Base-by-base conservation (phyloP, 805 yeast species). In the Saccharomycopsis sp. region DNA sequence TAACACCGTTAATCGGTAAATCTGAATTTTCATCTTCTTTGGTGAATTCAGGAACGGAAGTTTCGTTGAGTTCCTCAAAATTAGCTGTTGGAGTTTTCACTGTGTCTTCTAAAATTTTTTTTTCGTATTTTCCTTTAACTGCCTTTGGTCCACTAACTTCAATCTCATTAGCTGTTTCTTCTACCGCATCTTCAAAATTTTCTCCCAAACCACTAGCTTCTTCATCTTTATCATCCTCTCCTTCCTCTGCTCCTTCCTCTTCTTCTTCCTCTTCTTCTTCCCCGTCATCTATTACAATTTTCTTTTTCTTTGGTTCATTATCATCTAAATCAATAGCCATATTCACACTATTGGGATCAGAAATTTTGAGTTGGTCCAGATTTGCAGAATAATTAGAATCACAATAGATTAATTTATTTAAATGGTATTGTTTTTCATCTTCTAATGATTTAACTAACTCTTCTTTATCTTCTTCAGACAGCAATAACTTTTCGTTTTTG, bases 211-310 rank as follows among this genome's bases (percentile, higher is more conserved):
- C 31, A 10, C 13, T n/a, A 5, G 8, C 31, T 10, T 10, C 31
- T 9, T 28, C 15, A 9, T 10, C 31, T 28, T 28, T n/a, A 10
- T 28, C 31, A 8, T 10, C 31, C 31, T 28, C 31, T 28, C 15
- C 31, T 8, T 6, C 25, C 6, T 31, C 5, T 3, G 12, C 34
- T 31, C 15, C 21, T 12, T 31, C 21, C 25, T 31, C 21, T 21
- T 10, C 8, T 13, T 19, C 25, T 12, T 14, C 34, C 13, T 31
- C 21, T 2, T 31, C 34, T 6, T 31, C 34, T 31, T 31, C 34
- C 10, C 50, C 56, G 3, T 47, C 42, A 14, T 44, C 51, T 2
- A 37, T 29, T 8, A 37, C 21, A 15, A 37, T 31, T 19, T 21
- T 37, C 21, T 30, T 31, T 12, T 30, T 37, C 34, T 31, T 34